A percentile compares a stretch with the other conserved stretches of the same genome.
Conservation (phyloP, 139 green algal species). For the Chlorella sp. region DNA sequence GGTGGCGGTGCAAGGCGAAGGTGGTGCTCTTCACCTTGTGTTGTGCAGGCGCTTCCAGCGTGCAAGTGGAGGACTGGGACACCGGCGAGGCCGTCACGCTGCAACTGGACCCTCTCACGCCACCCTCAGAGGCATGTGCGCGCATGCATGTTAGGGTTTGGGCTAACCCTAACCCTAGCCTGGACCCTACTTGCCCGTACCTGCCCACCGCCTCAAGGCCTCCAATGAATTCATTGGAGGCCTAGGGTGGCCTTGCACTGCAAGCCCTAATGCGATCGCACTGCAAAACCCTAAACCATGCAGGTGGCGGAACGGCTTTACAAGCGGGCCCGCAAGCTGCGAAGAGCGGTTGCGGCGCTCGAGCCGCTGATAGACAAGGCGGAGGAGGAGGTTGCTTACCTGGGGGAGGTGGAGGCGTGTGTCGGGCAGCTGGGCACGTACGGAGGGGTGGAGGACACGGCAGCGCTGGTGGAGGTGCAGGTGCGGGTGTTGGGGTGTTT, state of each 20-base stretch:
- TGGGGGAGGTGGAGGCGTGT: slow-evolving; percentile 39
- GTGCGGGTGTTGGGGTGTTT: no score
- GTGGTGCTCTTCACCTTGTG: no score
- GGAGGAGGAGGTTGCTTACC: slow-evolving; percentile 44
- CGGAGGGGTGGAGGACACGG: slow-evolving; percentile 20
- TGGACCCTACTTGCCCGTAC: no score
- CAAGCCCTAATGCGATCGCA: no score
- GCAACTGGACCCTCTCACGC: slow-evolving; percentile 48
- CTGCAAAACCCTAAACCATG: no score
- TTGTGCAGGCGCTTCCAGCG: no score
- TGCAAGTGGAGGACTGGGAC: slow-evolving; percentile 79
- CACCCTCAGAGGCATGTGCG: slow-evolving; percentile 6
- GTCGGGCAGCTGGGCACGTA: slow-evolving; percentile 25
- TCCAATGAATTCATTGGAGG: no score
- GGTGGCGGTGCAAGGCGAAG: no score
- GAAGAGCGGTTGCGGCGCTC: slow-evolving; percentile 50
- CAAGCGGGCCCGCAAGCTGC: slow-evolving; percentile 59
- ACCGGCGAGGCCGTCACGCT: slow-evolving; percentile 51
- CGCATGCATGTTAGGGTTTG: not conserved
- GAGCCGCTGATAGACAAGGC: slow-evolving; percentile 58
- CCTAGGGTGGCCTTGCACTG: no score
- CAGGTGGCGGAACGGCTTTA: no score
- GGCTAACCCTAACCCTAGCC: not conserved
- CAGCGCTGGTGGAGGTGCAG: slow-evolving; percentile 42
- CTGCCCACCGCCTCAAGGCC: no score